Evolutionary conservation across 371 early-diverging fungal genomes (phyloP), one percentile per base, ranked within the genome.

Genomic region (Lichtheimia corymbifera): DNA sequence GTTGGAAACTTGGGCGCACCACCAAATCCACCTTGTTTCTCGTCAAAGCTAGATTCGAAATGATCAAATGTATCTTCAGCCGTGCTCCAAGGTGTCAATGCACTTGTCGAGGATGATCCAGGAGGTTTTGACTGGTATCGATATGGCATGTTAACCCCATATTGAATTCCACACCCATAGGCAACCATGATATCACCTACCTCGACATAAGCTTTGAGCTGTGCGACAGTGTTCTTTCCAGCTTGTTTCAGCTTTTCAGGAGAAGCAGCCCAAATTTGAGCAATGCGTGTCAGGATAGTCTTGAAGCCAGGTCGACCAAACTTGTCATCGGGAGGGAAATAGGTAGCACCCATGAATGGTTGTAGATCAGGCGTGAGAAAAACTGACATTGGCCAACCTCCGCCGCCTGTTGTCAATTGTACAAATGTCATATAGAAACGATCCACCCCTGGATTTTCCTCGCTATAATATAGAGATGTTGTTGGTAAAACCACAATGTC

Each of bases 391-490:
- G 84, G 84, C 82, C 85, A 87, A 11, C 90, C 90, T 14, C 88
- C 90, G 22, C 74, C 63, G n/a, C 90, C 90, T 20, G 77, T 61
- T 15, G 72, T 74, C 25, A 77, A 57, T 62, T 78, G 77, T 9
- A 80, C 65, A 61, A 70, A 80, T 1, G 80, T 75, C 88, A 88
- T 88, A 61, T 87, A 89, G 55, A 85, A 58, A 20, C 79, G 82
- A 64, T 89, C 90, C 15, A 89, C 88, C 12, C 84, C 86, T 17
- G 89, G 89, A 47, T 83, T 74, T 53, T 84, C 84, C 64, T 89
- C 89, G 27, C 86, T 82, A 61, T 77, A n/a, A n/a, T 62, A 44
- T 72, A 35, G 18, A 27, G 4, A 41, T 17, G 20, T 50, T 50
- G 35, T 53, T 6, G n/a, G 43, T 17, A 24, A 42, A 27, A 14